Percentiles rank a stretch among this genome's conserved stretches.
Evolutionary conservation across 257 asterid species (phyloP).

Genomic region (Fraxinus pennsylvanica): DNA sequence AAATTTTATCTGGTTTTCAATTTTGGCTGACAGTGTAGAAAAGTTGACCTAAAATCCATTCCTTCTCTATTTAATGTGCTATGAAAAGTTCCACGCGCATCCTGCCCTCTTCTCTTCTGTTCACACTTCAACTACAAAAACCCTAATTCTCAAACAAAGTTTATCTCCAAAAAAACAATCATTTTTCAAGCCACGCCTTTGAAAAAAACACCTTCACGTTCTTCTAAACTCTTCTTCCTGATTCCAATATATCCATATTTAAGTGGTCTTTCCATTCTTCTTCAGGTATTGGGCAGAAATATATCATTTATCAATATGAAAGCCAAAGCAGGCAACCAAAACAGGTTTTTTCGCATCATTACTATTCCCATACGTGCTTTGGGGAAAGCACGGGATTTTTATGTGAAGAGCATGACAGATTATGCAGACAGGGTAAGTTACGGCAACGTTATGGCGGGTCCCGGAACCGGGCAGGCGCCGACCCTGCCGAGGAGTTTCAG

Average conservation of each 20-base stretch:
- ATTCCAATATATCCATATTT: background rate
- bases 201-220: background rate
- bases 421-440: conserved; percentile 34
- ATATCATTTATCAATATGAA: background rate
- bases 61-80: background rate
- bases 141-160: background rate
- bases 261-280: background rate
- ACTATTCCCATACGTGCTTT: conserved; percentile 23
- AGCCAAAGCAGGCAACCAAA: background rate
- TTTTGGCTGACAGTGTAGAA: background rate
- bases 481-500: conserved; percentile 56
- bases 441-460: conserved; percentile 29
- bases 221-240: background rate
- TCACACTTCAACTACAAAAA: background rate
- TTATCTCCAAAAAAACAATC: background rate
- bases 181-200: background rate
- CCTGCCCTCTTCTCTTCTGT: background rate
- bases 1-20: background rate
- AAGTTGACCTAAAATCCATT: background rate
- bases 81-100: background rate
- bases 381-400: conserved; percentile 42
- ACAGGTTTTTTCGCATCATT: background rate
- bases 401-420: conserved; percentile 42
- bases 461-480: conserved; percentile 26
- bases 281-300: background rate